Percentiles rank a stretch among this genome's conserved stretches.
Evolutionary conservation across 768 basidiomycete genomes (phyloP).

Genomic region (Amanita molliuscula): DNA sequence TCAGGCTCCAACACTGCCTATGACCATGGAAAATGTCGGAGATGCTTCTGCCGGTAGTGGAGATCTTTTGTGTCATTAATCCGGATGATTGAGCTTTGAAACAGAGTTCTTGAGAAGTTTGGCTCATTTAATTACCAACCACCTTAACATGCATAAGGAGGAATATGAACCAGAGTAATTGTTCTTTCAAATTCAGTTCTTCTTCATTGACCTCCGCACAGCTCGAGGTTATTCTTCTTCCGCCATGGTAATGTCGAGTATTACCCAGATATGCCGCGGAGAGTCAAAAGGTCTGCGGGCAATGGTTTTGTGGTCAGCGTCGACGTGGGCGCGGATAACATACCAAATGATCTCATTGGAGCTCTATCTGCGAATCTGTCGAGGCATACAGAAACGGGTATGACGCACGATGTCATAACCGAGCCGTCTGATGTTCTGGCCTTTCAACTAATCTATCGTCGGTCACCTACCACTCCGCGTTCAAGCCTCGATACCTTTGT

Average conservation of each 20-base stretch:
- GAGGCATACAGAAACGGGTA: slow-evolving; percentile 17
- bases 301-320: slow-evolving; percentile 42
- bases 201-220: slow-evolving; percentile 10
- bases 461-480: slow-evolving; percentile 10
- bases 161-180: slow-evolving; percentile 25
- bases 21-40: slow-evolving; percentile 19
- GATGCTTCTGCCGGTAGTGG: slow-evolving; percentile 29
- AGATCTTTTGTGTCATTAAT: not conserved
- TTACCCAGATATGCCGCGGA: slow-evolving; percentile 14
- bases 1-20: slow-evolving; percentile 25
- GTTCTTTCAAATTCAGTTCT: not conserved
- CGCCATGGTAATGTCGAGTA: slow-evolving; percentile 37
- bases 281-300: slow-evolving; percentile 13
- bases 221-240: slow-evolving; percentile 42
- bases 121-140: slow-evolving; percentile 26
- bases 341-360: slow-evolving; percentile 48
- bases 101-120: slow-evolving; percentile 1
- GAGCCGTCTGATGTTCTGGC: slow-evolving; percentile 54
- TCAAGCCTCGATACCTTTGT: slow-evolving; percentile 32
- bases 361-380: slow-evolving; percentile 37
- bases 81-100: not conserved
- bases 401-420: slow-evolving; percentile 47
- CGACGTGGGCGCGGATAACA: slow-evolving; percentile 29
- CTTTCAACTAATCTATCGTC: slow-evolving; percentile 32
- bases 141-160: slow-evolving; percentile 26